Percentiles rank a stretch among this genome's conserved stretches.
phyloP scores from a whole-genome alignment of 1,284 basidiomycete genomes.

The Cutaneotrichosporon sp. region DNA sequence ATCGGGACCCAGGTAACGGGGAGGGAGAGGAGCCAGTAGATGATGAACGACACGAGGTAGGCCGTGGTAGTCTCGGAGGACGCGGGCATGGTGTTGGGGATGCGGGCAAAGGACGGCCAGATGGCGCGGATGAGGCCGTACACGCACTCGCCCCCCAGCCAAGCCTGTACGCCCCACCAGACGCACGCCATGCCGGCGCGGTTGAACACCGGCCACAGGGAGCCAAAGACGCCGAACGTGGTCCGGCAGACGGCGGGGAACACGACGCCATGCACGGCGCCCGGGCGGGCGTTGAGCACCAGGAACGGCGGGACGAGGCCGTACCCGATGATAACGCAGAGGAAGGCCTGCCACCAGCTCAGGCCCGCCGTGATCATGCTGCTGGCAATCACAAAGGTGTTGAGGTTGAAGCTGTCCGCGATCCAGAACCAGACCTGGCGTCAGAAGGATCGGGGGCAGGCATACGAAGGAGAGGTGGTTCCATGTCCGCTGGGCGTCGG shows the following conservation, averaged over 20 bases:
- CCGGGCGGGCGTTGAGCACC: conserved; percentile 73
- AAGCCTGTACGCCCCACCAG: conserved; percentile 79
- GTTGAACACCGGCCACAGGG: conserved; percentile 17
- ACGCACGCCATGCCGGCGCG: conserved; percentile 56
- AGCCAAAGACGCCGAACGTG: conserved; percentile 78
- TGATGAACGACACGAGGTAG: conserved; percentile 69
- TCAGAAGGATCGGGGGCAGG: neutral
- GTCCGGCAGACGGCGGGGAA: conserved; percentile 76
- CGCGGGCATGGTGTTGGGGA: conserved; percentile 68
- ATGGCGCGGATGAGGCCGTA: conserved; percentile 70
- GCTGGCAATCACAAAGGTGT: conserved; percentile 62
- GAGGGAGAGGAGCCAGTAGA: conserved; percentile 80
- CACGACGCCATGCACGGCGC: conserved; percentile 63
- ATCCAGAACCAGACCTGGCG: conserved; percentile 1
- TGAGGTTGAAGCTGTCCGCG: conserved; percentile 77
- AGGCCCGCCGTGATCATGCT: conserved; percentile 74
- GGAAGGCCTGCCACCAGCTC: conserved; percentile 70
- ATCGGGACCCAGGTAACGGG: conserved; percentile 79
- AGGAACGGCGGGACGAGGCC: conserved; percentile 70
- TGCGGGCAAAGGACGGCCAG: conserved; percentile 69
- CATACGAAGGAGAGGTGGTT: conserved; percentile 39
- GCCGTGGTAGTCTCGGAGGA: conserved; percentile 57
- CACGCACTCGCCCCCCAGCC: conserved; percentile 69
- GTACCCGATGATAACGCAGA: conserved; percentile 72
- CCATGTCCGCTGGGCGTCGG: conserved; percentile 46